Conservation (phyloP, 495 filamentous ascomycete species). For the Xylaria palmicola region DNA sequence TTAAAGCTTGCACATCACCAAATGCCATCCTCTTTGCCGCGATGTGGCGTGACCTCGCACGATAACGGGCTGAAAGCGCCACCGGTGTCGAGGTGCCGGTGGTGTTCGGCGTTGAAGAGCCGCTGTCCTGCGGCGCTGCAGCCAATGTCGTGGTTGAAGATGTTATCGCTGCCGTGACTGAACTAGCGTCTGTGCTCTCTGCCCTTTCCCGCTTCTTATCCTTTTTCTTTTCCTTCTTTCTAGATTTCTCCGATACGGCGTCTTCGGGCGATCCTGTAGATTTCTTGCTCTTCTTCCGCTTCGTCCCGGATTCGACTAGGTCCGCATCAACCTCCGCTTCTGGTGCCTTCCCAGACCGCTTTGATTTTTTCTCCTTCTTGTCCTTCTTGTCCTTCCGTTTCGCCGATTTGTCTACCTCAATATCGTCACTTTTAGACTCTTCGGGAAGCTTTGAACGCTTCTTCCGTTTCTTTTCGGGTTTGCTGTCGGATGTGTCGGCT, state of each 20-base stretch:
- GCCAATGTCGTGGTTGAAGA: constrained; percentile 25
- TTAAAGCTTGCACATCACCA: constrained; percentile 68
- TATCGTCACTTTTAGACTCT: constrained; percentile 17
- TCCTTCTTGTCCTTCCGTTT: constrained; percentile 35
- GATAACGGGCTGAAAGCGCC: constrained; percentile 55
- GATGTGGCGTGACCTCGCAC: constrained; percentile 69
- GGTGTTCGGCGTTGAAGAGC: constrained; percentile 25
- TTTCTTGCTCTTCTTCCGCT: constrained; percentile 32
- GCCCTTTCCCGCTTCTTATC: constrained; percentile 43
- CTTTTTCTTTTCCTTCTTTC: constrained; percentile 49
- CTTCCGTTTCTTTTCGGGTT: constrained; percentile 39
- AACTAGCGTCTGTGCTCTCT: constrained; percentile 22
- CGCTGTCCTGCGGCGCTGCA: constrained; percentile 21
- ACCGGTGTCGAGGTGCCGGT: constrained; percentile 39
- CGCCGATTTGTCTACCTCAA: constrained; percentile 32
- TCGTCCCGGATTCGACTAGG: constrained; percentile 18
- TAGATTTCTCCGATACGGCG: constrained; percentile 27
- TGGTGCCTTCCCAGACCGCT: constrained; percentile 7
- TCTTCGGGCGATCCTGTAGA: constrained; percentile 21
- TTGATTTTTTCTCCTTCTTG: constrained; percentile 28
- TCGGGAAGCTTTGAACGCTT: constrained; percentile 32
- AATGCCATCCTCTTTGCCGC: constrained; percentile 74
- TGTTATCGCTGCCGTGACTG: constrained; percentile 22
- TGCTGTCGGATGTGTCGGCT: constrained; percentile 22
- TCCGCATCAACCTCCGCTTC: constrained; percentile 33